phyloP scores from a whole-genome alignment of 306 rosid species.

The Acmispon strigosus region DNA sequence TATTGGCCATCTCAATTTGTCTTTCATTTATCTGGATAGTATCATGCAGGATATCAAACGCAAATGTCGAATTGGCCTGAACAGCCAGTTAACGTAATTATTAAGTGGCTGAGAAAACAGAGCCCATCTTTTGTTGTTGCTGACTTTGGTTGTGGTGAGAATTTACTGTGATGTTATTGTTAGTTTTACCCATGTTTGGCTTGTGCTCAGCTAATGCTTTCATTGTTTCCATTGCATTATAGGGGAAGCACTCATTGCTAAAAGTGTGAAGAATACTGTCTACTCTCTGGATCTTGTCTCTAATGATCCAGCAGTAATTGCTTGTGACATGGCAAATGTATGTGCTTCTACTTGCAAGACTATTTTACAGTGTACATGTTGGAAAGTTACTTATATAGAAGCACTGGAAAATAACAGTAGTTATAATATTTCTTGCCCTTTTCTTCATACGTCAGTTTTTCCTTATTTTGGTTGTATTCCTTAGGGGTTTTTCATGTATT shows the following conservation, averaged over 20 bases:
- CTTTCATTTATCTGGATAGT: constrained; percentile 49
- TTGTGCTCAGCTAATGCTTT: constrained; percentile 7
- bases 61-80: constrained; percentile 97
- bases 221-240: constrained; percentile 16
- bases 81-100: constrained; percentile 72
- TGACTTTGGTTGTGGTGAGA: constrained; percentile 97
- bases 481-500: not conserved
- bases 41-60: constrained; percentile 88
- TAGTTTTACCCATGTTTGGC: not conserved
- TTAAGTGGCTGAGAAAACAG: constrained; percentile 71
- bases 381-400: not conserved
- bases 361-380: not conserved
- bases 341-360: constrained; percentile 22
- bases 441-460: not conserved
- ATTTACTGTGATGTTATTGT: not conserved
- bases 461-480: not conserved
- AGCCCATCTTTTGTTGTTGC: constrained; percentile 70
- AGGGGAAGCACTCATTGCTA: constrained; percentile 91
- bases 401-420: not conserved
- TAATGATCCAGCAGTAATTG: constrained; percentile 63
- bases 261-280: constrained; percentile 74
- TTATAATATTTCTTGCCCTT: not conserved
- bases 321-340: constrained; percentile 94
- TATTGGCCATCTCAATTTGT: constrained; percentile 18
- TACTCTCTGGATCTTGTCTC: constrained; percentile 91